Conservation (phyloP, 495 filamentous ascomycete species). For the Daldinia decipiens region DNA sequence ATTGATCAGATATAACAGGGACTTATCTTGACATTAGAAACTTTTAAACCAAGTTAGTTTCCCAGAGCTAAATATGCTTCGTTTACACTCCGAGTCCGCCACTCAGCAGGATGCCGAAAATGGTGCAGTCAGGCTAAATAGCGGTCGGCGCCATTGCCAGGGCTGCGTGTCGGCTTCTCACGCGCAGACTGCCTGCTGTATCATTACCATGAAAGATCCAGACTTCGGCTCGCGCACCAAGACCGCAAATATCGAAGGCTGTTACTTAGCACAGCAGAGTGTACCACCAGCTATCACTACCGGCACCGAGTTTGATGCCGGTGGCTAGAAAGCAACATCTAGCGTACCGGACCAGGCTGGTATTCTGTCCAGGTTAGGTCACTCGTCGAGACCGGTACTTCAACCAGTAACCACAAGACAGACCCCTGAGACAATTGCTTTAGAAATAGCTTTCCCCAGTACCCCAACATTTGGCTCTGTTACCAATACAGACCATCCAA, state of each 20-base stretch:
- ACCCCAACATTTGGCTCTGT: not conserved
- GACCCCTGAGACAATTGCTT: not conserved
- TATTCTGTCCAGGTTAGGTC: not conserved
- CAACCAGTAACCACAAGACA: not conserved
- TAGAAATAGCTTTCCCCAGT: not conserved
- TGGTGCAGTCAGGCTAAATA: too few species aligned
- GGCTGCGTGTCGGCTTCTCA: too few species aligned
- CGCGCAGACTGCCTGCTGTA: slow-evolving; percentile 4
- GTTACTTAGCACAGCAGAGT: not conserved
- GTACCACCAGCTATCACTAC: slow-evolving; percentile 44
- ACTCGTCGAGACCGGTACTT: not conserved
- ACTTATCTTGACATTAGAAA: too few species aligned
- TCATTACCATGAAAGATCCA: not conserved
- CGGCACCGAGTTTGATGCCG: slow-evolving; percentile 49
- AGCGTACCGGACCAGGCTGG: not conserved
- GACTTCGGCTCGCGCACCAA: not conserved
- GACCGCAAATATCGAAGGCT: not conserved
- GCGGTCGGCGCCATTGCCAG: too few species aligned
- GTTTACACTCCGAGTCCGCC: too few species aligned
- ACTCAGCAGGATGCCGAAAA: too few species aligned
- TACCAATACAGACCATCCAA: not conserved
- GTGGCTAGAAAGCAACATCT: not conserved
- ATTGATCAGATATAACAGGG: too few species aligned
- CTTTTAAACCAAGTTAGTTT: too few species aligned
- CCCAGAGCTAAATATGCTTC: too few species aligned